Evolutionary conservation across 164 flowering plant species (phyloP), one percentile per base, ranked within the genome.

Genomic region (Magnolia sinica): DNA sequence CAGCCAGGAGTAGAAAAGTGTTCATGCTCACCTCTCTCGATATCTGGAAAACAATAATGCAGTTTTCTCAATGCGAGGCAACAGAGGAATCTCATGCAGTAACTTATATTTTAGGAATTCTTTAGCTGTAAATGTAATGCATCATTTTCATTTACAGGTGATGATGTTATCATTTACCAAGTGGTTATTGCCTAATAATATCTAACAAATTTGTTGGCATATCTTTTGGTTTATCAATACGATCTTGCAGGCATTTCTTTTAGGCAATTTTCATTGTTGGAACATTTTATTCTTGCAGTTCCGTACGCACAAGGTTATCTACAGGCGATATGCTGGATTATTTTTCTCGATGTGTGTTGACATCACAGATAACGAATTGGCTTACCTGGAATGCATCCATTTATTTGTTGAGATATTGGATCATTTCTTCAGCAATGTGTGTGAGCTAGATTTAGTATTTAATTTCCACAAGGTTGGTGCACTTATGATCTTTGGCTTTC

Each of bases 381-480:
- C 98, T 8, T 96, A 96, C 82, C 80, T 96, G 82, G 99, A 96
- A 87, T 87, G 92, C 84, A 94, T 96, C 80, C 99, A 96, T 83
- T 82, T 96, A 45, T 96, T 96, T 88, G 99, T 96, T 84, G 98
- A 96, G 89, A 96, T 96, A 79, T 79, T 96, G 86, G 99, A 96
- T 79, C 99, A 96, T 82, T 96, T 96, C 85, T 96, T 94, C 91
- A 96, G 99, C 94, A 96, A 94, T 81, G 99, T 96, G 2, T 96
- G 99, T 68, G 98, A 96, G 91, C 98, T 96, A 10, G 99, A 94
- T 85, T 89, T 96, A 89, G 99, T 96, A 3, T 96, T 96, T 74
- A 96, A 96, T 82, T 96, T 96, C 76, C 99, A 96, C 85, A 96
- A 96, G 98, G 99, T 92, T 66, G 58, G 92, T 78, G 18, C 16